A percentile compares a stretch with the other conserved stretches of the same genome.
phyloP scores from a whole-genome alignment of 73 alveolate genomes.

The Blepharisma stoltei region DNA sequence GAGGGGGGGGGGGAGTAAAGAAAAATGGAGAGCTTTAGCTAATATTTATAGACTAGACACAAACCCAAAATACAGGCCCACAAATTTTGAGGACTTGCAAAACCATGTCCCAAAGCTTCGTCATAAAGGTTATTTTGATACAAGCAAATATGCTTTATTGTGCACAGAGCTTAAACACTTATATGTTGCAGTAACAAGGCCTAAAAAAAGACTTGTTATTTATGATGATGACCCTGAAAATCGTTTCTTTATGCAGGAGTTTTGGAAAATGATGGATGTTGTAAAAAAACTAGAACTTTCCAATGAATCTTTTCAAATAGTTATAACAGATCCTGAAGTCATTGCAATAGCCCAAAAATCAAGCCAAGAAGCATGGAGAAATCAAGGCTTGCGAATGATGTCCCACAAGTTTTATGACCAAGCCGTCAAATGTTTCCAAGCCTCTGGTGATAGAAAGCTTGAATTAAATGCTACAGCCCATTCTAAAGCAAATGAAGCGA shows the following conservation, averaged over 20 bases:
- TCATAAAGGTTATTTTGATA: constrained; percentile 26
- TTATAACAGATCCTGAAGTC: background rate
- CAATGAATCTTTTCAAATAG: background rate
- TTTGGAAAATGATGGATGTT: constrained; percentile 70
- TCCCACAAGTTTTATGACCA: constrained; percentile 74
- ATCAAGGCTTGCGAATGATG: constrained; percentile 71
- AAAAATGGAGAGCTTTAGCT: constrained; percentile 31
- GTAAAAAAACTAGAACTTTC: constrained; percentile 41
- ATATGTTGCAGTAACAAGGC: constrained; percentile 88
- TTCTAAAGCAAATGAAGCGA: constrained; percentile 29
- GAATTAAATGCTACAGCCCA: constrained; percentile 17
- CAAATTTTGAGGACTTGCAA: background rate
- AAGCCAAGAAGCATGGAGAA: constrained; percentile 60
- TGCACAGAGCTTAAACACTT: constrained; percentile 84
- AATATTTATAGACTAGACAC: background rate
- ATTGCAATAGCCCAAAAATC: constrained; percentile 36
- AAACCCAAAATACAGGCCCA: background rate
- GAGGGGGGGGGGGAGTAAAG: too few species aligned
- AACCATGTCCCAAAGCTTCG: background rate
- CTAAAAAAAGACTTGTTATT: constrained; percentile 73
- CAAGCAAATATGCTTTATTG: constrained; percentile 31
- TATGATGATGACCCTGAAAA: constrained; percentile 67
- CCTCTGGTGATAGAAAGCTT: constrained; percentile 35
- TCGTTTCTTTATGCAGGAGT: constrained; percentile 49
- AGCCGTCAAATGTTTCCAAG: constrained; percentile 72